phyloP scores from a whole-genome alignment of 257 asterid species.

The Capsicum baccatum region DNA sequence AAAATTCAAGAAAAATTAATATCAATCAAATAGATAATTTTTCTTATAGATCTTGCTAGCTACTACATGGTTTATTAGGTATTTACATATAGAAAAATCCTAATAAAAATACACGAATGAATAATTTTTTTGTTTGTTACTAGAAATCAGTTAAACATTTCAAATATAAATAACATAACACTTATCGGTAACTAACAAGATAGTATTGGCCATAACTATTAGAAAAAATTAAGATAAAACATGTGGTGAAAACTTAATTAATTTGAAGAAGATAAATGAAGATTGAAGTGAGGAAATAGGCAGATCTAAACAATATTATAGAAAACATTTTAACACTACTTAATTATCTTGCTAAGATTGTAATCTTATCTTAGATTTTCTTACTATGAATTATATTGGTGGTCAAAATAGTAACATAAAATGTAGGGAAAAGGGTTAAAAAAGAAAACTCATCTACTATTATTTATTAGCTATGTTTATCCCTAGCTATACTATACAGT shows the following conservation, averaged over 20 bases:
- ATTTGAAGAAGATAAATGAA: not conserved
- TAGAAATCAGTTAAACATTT: too few species aligned
- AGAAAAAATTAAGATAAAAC: not conserved
- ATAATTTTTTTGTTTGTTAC: not conserved
- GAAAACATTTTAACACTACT: too few species aligned
- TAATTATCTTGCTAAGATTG: too few species aligned
- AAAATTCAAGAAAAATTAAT: not conserved
- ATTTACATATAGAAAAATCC: not conserved
- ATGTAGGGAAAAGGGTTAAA: too few species aligned
- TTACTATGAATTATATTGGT: too few species aligned
- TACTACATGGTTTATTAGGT: not conserved
- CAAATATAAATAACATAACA: too few species aligned
- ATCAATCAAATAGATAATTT: too few species aligned
- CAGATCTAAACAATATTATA: not conserved
- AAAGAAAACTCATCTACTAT: too few species aligned
- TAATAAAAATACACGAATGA: not conserved
- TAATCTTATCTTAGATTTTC: too few species aligned
- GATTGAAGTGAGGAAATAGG: not conserved
- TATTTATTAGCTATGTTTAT: too few species aligned
- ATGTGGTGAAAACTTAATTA: not conserved
- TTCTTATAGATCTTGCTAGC: not conserved
- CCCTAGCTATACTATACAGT: too few species aligned
- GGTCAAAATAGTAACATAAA: too few species aligned
- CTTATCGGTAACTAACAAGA: not conserved
- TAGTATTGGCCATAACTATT: not conserved